Evolutionary conservation across 352 stramenopile genomes (phyloP).

Genomic region (Phytophthora pini): DNA sequence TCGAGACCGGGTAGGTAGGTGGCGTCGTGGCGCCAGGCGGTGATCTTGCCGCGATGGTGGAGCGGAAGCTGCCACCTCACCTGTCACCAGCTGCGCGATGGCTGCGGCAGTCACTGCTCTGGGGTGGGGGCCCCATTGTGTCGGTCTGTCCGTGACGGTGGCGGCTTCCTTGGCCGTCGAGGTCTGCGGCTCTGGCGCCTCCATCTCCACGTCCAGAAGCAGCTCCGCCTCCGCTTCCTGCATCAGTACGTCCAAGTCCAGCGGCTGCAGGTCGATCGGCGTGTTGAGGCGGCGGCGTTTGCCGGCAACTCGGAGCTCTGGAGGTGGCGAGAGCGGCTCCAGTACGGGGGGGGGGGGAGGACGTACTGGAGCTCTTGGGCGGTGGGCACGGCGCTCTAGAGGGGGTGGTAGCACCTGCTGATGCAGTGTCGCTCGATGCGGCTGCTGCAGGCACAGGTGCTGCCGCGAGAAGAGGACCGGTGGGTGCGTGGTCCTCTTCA

Average conservation of each 20-base stretch:
- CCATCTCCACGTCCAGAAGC: neutral
- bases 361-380: neutral
- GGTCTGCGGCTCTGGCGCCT: neutral
- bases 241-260: neutral
- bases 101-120: neutral
- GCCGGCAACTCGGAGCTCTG: no score
- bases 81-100: neutral
- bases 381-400: neutral
- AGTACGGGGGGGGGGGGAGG: neutral
- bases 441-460: neutral
- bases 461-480: neutral
- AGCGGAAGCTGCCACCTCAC: neutral
- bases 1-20: neutral
- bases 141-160: neutral
- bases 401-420: neutral
- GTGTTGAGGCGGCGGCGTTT: neutral
- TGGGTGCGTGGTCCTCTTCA: neutral
- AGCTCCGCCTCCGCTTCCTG: neutral
- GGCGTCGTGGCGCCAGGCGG: no score
- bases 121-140: neutral
- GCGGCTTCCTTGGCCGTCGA: no score
- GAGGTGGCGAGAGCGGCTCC: no score
- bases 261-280: no score
- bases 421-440: neutral
- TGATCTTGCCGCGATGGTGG: neutral